phyloP scores from a whole-genome alignment of 805 yeast species.

The Cephaloascus albidus region DNA sequence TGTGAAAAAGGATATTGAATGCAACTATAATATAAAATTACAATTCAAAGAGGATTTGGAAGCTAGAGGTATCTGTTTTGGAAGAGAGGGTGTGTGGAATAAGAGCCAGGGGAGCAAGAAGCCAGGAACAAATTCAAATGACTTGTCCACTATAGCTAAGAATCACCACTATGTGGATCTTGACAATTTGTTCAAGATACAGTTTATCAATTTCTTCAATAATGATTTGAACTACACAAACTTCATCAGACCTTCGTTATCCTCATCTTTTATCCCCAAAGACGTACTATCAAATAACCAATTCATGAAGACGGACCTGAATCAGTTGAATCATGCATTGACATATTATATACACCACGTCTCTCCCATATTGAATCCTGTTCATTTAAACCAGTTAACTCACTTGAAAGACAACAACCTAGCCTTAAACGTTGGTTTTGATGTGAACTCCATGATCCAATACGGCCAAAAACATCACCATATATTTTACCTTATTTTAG shows the following conservation, averaged over 20 bases:
- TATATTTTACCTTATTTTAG: conserved; percentile 3
- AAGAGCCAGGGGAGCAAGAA: conserved; percentile 1
- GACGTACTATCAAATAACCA: conserved; percentile 1
- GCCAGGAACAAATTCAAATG: background rate
- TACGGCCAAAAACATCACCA: conserved; percentile 4
- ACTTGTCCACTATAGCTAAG: background rate
- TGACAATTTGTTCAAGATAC: background rate
- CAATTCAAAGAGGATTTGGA: conserved; percentile 7
- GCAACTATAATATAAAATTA: conserved; percentile 3
- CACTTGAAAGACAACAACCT: background rate
- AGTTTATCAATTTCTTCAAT: background rate
- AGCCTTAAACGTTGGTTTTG: conserved; percentile 2
- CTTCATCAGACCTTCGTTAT: background rate
- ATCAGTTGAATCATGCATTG: conserved; percentile 2
- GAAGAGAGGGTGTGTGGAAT: conserved; percentile 6
- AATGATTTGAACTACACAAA: background rate
- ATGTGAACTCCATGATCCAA: conserved; percentile 2
- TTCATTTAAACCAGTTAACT: background rate
- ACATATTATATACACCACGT: conserved; percentile 3
- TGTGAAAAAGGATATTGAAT: conserved; percentile 12
- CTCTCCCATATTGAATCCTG: conserved; percentile 4
- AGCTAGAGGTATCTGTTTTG: conserved; percentile 5
- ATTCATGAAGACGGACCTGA: background rate
- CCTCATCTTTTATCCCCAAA: conserved; percentile 3
- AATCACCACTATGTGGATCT: background rate